Evolutionary conservation across 495 filamentous ascomycete genomes (phyloP), one percentile per base, ranked within the genome.

Genomic region (Xylaria longipes): DNA sequence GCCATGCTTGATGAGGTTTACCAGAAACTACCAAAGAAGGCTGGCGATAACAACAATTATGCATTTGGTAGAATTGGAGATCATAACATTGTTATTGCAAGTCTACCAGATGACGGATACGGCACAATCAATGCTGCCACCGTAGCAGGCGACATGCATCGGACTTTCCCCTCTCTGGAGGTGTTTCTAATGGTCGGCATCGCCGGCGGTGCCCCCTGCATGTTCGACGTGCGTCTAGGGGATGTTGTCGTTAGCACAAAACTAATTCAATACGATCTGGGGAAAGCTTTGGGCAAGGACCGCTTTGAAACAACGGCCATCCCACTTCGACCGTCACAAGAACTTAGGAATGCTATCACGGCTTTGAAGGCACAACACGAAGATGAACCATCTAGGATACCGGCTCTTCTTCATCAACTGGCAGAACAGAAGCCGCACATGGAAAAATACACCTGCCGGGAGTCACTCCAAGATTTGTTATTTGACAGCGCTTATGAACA

Each of bases 111-210:
- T 5, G 73, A 75, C 15, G 48, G 65, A 31, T 72, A 71, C 17
- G 75, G 78, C 33, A 77, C 68, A 39, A 70, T 73, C 35, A 77
- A 82, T 50, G 84, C 84, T 6, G 77, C 77, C n/a, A 80, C 72
- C 22, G 79, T 82, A 17, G 77, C 77, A 46, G 76, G 62, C 39
- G 71, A 84, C 35, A 76, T 86, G 73, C 70, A 67, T 1, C 71
- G 73, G n/a, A 84, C 66, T 11, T 85, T 85, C 56, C 72, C 73
- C 27, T 52, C 46, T 0, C 66, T 86, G 17, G 76, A 73, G 54
- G 80, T 82, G 72, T 78, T 74, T 22, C 71, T 87, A 43, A 80
- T 85, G 74, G 83, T 87, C 25, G 84, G 83, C 52, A 82, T 85
- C 68, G 83, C 74, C 50, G 82, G 82, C 65, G 83, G 83, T 57